Evolutionary conservation across 2,329 filamentous ascomycete genomes (phyloP), one percentile per base, ranked within the genome.

Genomic region (Gyromitra esculenta): DNA sequence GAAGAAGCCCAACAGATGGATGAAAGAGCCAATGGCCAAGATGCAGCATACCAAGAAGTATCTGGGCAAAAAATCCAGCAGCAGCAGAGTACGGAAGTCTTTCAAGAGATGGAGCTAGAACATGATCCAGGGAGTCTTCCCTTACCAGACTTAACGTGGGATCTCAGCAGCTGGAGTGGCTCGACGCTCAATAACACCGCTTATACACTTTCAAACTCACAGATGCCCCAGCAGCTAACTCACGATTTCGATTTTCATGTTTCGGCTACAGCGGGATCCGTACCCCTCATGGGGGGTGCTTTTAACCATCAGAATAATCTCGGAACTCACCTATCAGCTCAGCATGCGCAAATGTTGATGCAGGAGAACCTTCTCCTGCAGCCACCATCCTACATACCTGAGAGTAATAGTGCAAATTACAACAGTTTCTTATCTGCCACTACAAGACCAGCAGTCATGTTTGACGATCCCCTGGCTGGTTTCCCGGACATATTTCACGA

Each of bases 1-100:
- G 81, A 81, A 57, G 45, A 54, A 2, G 13, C 48, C 57, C 64
- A 66, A 43, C 70, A 69, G 43, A 62, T 75, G 52, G 39, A 63
- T 63, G 48, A 45, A 43, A 8, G 41, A 35, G 63, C 59, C 35
- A 41, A 54, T 9, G 11, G 50, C 18, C 54, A 37, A 31, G 15
- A 41, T 11, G 9, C 50, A 50, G 15, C 60, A 50, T 59, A 60
- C 39, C 60, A 48, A 57, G 31, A 69, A 50, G 11, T 18, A 52
- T 50, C 50, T 52, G 43, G 25, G 37, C 59, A 72, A 15, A 72
- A 73, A 41, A 50, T 57, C 13, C 57, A 52, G 41, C 41, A 18
- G 9, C 50, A 52, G 43, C 66, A 39, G n/a, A 60, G n/a, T 31
- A 8, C 48, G 39, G 72, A 65, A 11, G 41, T 71, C 1, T 31